A percentile compares a stretch with the other conserved stretches of the same genome.
phyloP scores from a whole-genome alignment of 352 stramenopile species.

The Globisporangium echinulatum region DNA sequence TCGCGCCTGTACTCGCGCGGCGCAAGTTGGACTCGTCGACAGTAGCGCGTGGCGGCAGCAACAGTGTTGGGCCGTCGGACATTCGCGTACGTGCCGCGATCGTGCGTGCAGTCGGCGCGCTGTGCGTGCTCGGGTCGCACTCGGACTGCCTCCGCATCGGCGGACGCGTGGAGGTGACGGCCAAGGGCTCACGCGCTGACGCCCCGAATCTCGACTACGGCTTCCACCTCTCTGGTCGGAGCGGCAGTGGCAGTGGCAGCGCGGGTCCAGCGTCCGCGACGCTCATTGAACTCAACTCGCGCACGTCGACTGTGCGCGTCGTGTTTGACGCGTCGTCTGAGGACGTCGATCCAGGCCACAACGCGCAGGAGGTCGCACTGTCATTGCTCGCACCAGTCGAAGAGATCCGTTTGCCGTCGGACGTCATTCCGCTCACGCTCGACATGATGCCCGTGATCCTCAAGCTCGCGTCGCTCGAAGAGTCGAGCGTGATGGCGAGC shows the following conservation, averaged over 20 bases:
- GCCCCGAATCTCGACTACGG: slow-evolving; percentile 37
- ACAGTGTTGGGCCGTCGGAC: slow-evolving; percentile 29
- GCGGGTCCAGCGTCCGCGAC: slow-evolving; percentile 52
- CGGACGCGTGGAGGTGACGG: slow-evolving; percentile 61
- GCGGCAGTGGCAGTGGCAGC: neutral
- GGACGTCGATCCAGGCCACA: slow-evolving; percentile 71
- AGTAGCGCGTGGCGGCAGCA: neutral
- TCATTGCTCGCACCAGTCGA: slow-evolving; percentile 64
- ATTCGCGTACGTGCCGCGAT: slow-evolving; percentile 68
- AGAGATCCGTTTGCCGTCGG: slow-evolving; percentile 62
- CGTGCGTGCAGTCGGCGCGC: slow-evolving; percentile 68
- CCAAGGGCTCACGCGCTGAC: slow-evolving; percentile 30
- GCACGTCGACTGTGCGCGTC: slow-evolving; percentile 61
- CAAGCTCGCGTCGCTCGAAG: slow-evolving; percentile 68
- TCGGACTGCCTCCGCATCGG: slow-evolving; percentile 80
- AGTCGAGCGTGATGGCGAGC: slow-evolving; percentile 49
- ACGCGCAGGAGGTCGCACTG: slow-evolving; percentile 77
- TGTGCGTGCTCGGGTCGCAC: slow-evolving; percentile 81
- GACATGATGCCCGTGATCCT: slow-evolving; percentile 85
- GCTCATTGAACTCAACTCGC: slow-evolving; percentile 65
- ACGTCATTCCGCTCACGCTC: slow-evolving; percentile 37
- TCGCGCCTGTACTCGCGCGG: slow-evolving; percentile 49
- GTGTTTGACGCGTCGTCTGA: slow-evolving; percentile 66
- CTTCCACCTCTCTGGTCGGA: slow-evolving; percentile 32
- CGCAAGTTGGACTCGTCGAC: slow-evolving; percentile 19